Evolutionary conservation across 2,329 filamentous ascomycete genomes (phyloP), one percentile per base, ranked within the genome.

Genomic region (Aspergillus nomiae): DNA sequence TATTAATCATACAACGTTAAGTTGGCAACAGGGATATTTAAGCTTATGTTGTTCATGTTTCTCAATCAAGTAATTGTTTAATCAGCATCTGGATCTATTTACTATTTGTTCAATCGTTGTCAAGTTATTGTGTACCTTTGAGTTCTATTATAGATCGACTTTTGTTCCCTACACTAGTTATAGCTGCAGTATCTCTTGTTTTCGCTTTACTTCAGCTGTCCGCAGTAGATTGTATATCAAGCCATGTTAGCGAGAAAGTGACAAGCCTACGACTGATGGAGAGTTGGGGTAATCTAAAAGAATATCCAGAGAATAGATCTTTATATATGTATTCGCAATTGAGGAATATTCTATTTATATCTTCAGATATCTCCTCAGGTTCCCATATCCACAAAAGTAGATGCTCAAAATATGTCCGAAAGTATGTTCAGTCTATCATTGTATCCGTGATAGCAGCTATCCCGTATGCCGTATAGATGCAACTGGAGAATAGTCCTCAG

Each of bases 401-500:
- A 32, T n/a, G 16, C 28, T 32, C 1, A 4, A 21, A n/a, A 21
- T 21, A 51, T 30, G 30, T 32, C 28, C 28, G 32, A 32, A 19
- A 2, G 3, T 32, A 51, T 32, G 28, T 34, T 30, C 19, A 6
- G 21, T 32, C 8, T 36, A 36, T 21, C 26, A 19, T 19, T 26
- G 36, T 19, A 38, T 28, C 24, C 16, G 24, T 51, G 24, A 19
- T 24, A 24, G 45, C n/a, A 26, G 12, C 6, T 28, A 48, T 24
- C 45, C 11, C 11, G 12, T 28, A 28, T 6, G 7, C 45, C 16
- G 28, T n/a, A 51, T 30, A 12, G 28, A 11, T n/a, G 28, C 28
- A 32, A 19, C 8, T 14, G 21, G 28, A 6, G 16, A 46, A 3
- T 14, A 43, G 55, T 60, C 67, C 77, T 51, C 48, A 86, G 32